Base-by-base conservation (phyloP, 106 monocot species). In the Xerophyta viscosa region DNA sequence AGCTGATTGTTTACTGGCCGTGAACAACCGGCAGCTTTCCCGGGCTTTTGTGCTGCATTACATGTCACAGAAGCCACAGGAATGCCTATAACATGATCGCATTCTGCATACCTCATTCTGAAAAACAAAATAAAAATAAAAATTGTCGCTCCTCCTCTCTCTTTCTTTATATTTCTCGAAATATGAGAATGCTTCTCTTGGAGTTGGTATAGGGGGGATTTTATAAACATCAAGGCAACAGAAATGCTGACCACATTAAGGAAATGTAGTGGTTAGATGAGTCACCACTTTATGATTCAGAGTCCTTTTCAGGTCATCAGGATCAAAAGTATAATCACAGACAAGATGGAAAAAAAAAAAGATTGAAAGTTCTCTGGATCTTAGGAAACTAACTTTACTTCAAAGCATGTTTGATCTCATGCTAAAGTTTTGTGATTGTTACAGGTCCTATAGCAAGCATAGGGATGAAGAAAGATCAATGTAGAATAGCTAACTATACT, bases 231-330 rank as follows among this genome's bases (percentile, higher is more conserved):
- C 31, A 60, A 52, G 43, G 20, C 27, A 53, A 22, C 2, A 5
- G 11, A 23, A 27, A 24, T 36, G 9, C 37, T 39, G 50, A 13
- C 20, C 31, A 10, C 6, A 27, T 45, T 43, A 31, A 43, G 57
- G 20, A 26, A 57, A 31, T 8, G 6, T 29, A 7, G 64, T 66
- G 66, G 41, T 19, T 50, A 13, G 19, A 29, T 63, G 50, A 58
- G 44, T 63, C 62, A 62, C 41, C 29, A 63, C 15, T 41, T 18
- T 45, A 17, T 62, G 52, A 29, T 41, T 46, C 56, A 61, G 24
- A 56, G 60, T 67, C 46, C 41, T 62, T 49, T 56, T 57, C 67
- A 54, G 65, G 30, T 72, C 65, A 64, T 57, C 33, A 43, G 51
- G 24, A 37, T 29, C 31, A 56, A 46, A 55, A 30, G 23, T 3